These are phyloP conservation scores for Monosporascus cannonballus DNA, from an alignment of 2,329 filamentous ascomycete species.

Conservation along the genomic window DNA sequence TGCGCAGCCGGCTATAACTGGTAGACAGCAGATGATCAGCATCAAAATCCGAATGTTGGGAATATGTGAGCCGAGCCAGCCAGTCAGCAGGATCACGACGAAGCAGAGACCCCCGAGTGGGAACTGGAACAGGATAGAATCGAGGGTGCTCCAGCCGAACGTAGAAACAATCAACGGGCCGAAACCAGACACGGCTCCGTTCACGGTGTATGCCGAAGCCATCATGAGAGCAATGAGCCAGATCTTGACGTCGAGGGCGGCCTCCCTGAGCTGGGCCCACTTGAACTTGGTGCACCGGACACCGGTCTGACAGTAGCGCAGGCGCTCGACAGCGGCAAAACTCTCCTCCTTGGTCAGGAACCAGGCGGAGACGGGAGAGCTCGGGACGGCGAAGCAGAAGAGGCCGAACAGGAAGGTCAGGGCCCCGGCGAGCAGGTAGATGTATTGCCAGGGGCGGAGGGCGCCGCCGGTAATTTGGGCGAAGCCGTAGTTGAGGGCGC, in stretches of 20 bases:
- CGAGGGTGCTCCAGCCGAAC: constrained; percentile 58
- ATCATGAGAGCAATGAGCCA: constrained; percentile 63
- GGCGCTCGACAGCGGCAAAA: constrained; percentile 57
- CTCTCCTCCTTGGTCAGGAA: constrained; percentile 59
- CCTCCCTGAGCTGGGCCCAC: constrained; percentile 50
- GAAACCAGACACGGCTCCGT: constrained; percentile 65
- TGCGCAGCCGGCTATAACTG: constrained; percentile 67
- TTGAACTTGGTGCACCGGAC: constrained; percentile 58
- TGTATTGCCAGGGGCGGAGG: constrained; percentile 62
- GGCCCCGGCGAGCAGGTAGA: constrained; percentile 59
- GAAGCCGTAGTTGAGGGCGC: constrained; percentile 61
- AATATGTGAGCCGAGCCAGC: constrained; percentile 55
- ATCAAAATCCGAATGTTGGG: constrained; percentile 60
- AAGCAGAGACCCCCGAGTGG: constrained; percentile 65
- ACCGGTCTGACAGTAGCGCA: constrained; percentile 57
- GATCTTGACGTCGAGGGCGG: constrained; percentile 52
- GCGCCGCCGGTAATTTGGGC: constrained; percentile 51
- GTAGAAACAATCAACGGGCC: constrained; percentile 67
- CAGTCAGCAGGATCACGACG: constrained; percentile 59
- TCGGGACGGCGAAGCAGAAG: constrained; percentile 59
- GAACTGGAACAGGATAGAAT: constrained; percentile 69
- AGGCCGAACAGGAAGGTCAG: constrained; percentile 60
- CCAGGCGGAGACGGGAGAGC: constrained; percentile 62
- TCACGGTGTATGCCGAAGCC: constrained; percentile 65
- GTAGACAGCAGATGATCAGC: constrained; percentile 60